phyloP scores from a whole-genome alignment of 768 basidiomycete genomes.

The Boletellus ananas region DNA sequence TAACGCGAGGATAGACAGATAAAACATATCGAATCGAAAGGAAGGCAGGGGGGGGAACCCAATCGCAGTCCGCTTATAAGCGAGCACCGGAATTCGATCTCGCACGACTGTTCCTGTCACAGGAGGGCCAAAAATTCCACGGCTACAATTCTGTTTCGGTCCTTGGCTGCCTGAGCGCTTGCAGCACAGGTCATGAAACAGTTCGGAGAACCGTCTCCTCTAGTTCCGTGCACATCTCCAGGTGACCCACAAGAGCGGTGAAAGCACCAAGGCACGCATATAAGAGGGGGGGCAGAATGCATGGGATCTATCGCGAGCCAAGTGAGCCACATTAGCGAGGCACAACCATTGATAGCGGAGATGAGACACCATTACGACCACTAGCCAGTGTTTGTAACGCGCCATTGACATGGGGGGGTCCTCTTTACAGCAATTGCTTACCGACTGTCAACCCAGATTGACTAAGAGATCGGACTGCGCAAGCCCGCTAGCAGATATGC shows the following conservation, averaged over 20 bases:
- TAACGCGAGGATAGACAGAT: slow-evolving; percentile 4
- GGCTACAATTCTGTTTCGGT: not conserved
- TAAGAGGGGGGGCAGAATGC: not conserved
- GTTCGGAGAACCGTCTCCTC: not conserved
- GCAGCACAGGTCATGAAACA: not conserved
- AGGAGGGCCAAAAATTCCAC: not conserved
- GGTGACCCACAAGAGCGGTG: not conserved
- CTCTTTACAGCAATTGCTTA: too few relatives aligned
- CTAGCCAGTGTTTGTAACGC: too few relatives aligned
- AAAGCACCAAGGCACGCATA: not conserved
- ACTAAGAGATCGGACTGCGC: too few relatives aligned
- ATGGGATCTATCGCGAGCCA: too few relatives aligned
- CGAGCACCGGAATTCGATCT: not conserved
- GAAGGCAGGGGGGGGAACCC: too few relatives aligned
- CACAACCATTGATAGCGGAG: too few relatives aligned
- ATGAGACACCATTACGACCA: too few relatives aligned
- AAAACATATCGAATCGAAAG: slow-evolving; percentile 1
- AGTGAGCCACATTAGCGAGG: too few relatives aligned
- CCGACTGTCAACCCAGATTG: too few relatives aligned
- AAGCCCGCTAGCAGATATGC: too few relatives aligned
- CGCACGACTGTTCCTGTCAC: not conserved
- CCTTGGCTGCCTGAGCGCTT: not conserved
- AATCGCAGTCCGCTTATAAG: slow-evolving; percentile 8
- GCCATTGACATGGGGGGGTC: too few relatives aligned
- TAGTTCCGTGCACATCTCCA: not conserved